Evolutionary conservation across 2,329 filamentous ascomycete species (phyloP).

Genomic region (Fusarium drepaniforme): DNA sequence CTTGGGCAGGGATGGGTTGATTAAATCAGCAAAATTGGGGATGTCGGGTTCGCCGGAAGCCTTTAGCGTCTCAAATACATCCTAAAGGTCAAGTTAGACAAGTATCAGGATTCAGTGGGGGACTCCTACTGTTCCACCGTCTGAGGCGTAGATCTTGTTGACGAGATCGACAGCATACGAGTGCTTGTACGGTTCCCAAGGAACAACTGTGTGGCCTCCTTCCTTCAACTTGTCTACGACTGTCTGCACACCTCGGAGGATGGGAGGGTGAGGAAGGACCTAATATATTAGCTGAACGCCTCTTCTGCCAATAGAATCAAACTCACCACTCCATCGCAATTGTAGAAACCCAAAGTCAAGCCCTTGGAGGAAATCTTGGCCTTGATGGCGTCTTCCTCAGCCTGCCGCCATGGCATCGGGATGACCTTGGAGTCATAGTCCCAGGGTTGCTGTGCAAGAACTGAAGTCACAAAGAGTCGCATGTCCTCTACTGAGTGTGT

Average conservation of each 20-base stretch:
- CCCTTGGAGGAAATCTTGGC: slow-evolving; percentile 34
- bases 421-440: slow-evolving; percentile 50
- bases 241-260: slow-evolving; percentile 47
- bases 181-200: slow-evolving; percentile 49
- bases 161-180: slow-evolving; percentile 41
- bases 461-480: slow-evolving; percentile 39
- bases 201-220: slow-evolving; percentile 45
- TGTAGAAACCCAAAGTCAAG: slow-evolving; percentile 50
- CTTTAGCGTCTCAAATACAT: slow-evolving; percentile 43
- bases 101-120: rapidly evolving
- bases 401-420: slow-evolving; percentile 52
- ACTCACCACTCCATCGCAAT: slow-evolving; percentile 34
- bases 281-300: slow-evolving; percentile 22
- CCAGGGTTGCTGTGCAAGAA: slow-evolving; percentile 52
- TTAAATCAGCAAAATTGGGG: slow-evolving; percentile 44
- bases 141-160: slow-evolving; percentile 44
- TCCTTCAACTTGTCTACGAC: slow-evolving; percentile 42
- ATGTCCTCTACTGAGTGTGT: slow-evolving; percentile 41
- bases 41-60: slow-evolving; percentile 53
- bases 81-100: slow-evolving; percentile 28
- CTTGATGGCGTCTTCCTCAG: slow-evolving; percentile 42
- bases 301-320: rapidly evolving
- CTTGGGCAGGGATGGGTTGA: slow-evolving; percentile 36
- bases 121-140: slow-evolving; percentile 44
- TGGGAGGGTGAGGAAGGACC: slow-evolving; percentile 52